phyloP scores from a whole-genome alignment of 2,329 filamentous ascomycete species.

The Cryphonectria radicalis region DNA sequence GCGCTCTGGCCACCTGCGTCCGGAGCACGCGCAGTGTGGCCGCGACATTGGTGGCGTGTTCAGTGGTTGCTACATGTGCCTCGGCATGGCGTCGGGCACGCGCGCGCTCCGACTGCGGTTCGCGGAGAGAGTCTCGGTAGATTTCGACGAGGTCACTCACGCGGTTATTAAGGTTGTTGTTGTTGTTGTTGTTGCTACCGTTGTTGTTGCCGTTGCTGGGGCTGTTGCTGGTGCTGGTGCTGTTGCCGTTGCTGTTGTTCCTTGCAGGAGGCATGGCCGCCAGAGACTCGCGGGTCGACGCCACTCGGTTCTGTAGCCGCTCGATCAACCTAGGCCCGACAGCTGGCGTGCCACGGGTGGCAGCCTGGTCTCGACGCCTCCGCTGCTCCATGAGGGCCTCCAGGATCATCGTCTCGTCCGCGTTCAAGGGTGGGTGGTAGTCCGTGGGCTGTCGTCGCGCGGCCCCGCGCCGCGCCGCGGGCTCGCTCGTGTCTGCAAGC shows the following conservation, averaged over 20 bases:
- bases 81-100: constrained; percentile 24
- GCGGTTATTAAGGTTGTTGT: constrained; percentile 22
- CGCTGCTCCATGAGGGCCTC: constrained; percentile 61
- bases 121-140: constrained; percentile 41
- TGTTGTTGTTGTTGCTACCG: neutral
- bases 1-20: neutral
- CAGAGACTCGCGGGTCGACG: constrained; percentile 1
- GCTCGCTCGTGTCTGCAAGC: constrained; percentile 33
- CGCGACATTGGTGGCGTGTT: constrained; percentile 2
- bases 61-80: neutral
- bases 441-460: constrained; percentile 42
- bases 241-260: neutral
- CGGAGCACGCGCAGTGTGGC: neutral
- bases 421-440: constrained; percentile 55
- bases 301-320: constrained; percentile 20
- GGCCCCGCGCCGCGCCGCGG: constrained; percentile 36
- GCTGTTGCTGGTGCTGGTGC: neutral
- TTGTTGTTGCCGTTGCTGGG: neutral
- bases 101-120: constrained; percentile 30
- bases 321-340: constrained; percentile 22
- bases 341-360: constrained; percentile 17
- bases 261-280: neutral
- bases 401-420: constrained; percentile 60
- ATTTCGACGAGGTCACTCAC: constrained; percentile 47
- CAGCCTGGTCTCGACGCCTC: constrained; percentile 51